Base-by-base conservation (phyloP, 108 stramenopile species). In the Asterionellopsis glacialis region DNA sequence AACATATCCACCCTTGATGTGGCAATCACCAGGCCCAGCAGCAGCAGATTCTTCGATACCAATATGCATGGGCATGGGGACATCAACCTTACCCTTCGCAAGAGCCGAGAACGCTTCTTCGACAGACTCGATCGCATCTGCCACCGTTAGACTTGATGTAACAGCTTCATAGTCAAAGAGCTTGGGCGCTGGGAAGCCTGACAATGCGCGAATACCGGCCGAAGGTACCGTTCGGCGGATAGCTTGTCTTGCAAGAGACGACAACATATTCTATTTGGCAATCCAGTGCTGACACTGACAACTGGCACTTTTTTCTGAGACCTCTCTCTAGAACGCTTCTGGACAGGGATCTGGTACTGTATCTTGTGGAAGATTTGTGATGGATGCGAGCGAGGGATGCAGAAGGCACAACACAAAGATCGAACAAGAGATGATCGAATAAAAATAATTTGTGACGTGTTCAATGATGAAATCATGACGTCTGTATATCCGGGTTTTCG, bases 21-120 rank as follows among this genome's bases (percentile, higher is more conserved):
- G 91, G 68, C 93, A 95, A 66, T 95, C 91, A 18, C 94, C 95
- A 27, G 93, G 95, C 9, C 95, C 95, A 51, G 95, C 95, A 10
- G 50, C 74, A 7, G 61, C 52, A 10, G 90, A 81, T 71, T 96
- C 90, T 22, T 93, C 75, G 50, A 96, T 89, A 13, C 91, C 93
- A 76, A 96, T 94, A 71, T 96, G 95, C 95, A 96, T 96, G 16
- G 95, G 95, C 84, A 94, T 87, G 14, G 95, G 95, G 24, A 96
- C 95, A 68, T 96, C 95, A n/a, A 96, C 95, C 62, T 91, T 83
- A 12, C 89, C 91, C 57, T 88, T 72, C 7, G 93, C 87, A 41
- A 96, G 81, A 21, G 83, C 85, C 16, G 73, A 83, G 73, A 96
- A 96, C 19, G 95, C 95, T 18, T 67, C 72, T 64, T 96, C 95